Conservation (phyloP, 371 early-diverging fungal genomes). For the Syncephalis plumigaleata region DNA sequence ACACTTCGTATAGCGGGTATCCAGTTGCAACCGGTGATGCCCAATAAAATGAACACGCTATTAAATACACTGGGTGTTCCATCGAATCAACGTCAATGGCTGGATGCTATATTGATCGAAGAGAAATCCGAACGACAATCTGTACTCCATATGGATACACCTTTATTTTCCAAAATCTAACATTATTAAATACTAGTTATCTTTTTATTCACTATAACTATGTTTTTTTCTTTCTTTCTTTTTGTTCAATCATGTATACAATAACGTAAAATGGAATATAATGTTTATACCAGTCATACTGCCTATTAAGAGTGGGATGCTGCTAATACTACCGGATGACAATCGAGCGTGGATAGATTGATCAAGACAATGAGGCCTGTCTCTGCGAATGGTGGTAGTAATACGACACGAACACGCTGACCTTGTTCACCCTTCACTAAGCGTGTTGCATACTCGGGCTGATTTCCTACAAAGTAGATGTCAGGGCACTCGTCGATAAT, state of each 20-base stretch:
- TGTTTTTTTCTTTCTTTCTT: too few relatives aligned
- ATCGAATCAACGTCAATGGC: constrained; percentile 25
- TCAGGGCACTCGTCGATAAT: constrained; percentile 51
- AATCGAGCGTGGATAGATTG: constrained; percentile 35
- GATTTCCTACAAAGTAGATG: constrained; percentile 84
- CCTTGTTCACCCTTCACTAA: constrained; percentile 29
- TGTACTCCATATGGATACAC: too few relatives aligned
- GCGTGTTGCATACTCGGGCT: constrained; percentile 45
- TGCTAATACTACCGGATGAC: constrained; percentile 20
- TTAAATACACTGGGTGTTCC: constrained; percentile 40
- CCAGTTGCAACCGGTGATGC: constrained; percentile 77
- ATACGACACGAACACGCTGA: constrained; percentile 27
- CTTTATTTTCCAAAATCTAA: too few relatives aligned
- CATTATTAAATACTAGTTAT: too few relatives aligned
- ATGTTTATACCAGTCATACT: too few relatives aligned
- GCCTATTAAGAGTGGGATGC: too few relatives aligned
- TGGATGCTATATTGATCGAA: too few relatives aligned
- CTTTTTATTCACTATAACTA: too few relatives aligned
- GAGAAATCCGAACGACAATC: too few relatives aligned
- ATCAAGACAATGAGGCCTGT: constrained; percentile 32
- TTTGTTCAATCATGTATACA: too few relatives aligned
- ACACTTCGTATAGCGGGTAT: constrained; percentile 53
- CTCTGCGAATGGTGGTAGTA: constrained; percentile 40
- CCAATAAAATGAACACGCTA: constrained; percentile 41
- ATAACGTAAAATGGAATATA: too few relatives aligned